A percentile compares a stretch with the other conserved stretches of the same genome.
Evolutionary conservation across 257 asterid genomes (phyloP).

Genomic region (Fraxinus anomala): DNA sequence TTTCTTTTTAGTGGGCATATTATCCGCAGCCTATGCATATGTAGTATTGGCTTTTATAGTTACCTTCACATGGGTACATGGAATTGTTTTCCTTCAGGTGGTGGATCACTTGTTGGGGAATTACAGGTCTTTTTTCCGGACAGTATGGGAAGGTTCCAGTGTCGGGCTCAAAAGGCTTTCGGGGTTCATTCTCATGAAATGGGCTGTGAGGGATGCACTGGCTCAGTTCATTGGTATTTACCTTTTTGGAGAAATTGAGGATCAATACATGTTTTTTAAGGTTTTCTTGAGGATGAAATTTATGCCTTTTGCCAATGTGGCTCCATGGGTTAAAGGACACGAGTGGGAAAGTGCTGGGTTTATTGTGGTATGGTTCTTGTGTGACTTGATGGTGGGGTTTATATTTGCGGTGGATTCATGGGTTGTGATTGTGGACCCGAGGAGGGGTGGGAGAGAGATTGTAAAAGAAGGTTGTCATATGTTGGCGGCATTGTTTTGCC

Average conservation of each 20-base stretch:
- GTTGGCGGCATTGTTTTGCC: conserved; percentile 53
- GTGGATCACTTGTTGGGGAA: conserved; percentile 71
- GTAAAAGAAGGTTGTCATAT: conserved; percentile 76
- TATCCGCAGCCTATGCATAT: conserved; percentile 64
- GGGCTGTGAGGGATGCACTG: conserved; percentile 92
- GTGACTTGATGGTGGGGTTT: conserved; percentile 67
- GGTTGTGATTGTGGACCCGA: conserved; percentile 77
- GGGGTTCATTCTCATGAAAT: conserved; percentile 77
- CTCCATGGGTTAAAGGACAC: conserved; percentile 77
- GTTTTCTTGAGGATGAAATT: conserved; percentile 57
- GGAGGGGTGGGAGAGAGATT: conserved; percentile 89
- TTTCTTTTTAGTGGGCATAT: conserved; percentile 55
- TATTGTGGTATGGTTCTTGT: conserved; percentile 59
- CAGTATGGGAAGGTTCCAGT: conserved; percentile 74
- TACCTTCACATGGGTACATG: conserved; percentile 74
- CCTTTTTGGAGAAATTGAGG: conserved; percentile 57
- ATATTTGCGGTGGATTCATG: conserved; percentile 76
- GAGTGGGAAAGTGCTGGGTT: conserved; percentile 82
- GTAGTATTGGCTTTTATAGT: conserved; percentile 71
- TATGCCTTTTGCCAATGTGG: conserved; percentile 60
- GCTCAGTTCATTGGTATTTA: conserved; percentile 69
- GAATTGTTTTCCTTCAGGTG: conserved; percentile 66
- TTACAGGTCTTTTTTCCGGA: conserved; percentile 51
- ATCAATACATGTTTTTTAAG: conserved; percentile 54
- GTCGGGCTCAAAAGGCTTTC: conserved; percentile 75